A percentile compares a stretch with the other conserved stretches of the same genome.
Evolutionary conservation across 1,139 yeast species (phyloP).

Genomic region (Arxiozyma slooffiae): DNA sequence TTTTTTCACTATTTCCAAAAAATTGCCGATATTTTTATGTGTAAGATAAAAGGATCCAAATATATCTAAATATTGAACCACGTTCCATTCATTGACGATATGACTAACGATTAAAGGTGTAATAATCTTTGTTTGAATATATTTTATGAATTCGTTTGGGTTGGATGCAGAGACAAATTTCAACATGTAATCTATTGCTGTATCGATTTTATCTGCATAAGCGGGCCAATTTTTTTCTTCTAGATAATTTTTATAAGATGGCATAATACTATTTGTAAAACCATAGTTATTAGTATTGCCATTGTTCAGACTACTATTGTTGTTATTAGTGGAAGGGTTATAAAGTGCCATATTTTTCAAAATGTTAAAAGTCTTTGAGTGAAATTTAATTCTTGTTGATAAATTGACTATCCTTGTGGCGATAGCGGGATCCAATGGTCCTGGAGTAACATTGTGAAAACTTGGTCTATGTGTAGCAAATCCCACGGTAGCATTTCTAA

Average conservation of each 20-base stretch:
- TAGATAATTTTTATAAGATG: slow-evolving; percentile 15
- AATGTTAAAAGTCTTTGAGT: slow-evolving; percentile 16
- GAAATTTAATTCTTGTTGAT: slow-evolving; percentile 20
- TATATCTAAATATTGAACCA: slow-evolving; percentile 20
- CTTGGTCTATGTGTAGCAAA: slow-evolving; percentile 25
- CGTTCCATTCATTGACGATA: slow-evolving; percentile 14
- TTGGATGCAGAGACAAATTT: slow-evolving; percentile 28
- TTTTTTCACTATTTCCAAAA: slow-evolving; percentile 18
- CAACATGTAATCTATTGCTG: slow-evolving; percentile 20
- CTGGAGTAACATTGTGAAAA: slow-evolving; percentile 22
- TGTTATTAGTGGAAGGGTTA: slow-evolving; percentile 8
- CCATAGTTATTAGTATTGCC: slow-evolving; percentile 14
- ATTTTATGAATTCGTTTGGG: slow-evolving; percentile 19
- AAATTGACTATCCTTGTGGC: slow-evolving; percentile 10
- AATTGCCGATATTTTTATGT: slow-evolving; percentile 15
- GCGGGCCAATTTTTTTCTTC: slow-evolving; percentile 11
- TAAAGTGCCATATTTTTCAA: slow-evolving; percentile 17
- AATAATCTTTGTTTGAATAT: slow-evolving; percentile 14
- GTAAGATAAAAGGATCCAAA: slow-evolving; percentile 25
- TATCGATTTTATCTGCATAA: slow-evolving; percentile 19
- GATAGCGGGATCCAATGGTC: slow-evolving; percentile 12
- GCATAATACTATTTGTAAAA: slow-evolving; percentile 12
- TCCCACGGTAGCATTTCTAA: slow-evolving; percentile 19
- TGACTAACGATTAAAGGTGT: slow-evolving; percentile 18
- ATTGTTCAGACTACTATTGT: slow-evolving; percentile 9